Conservation (phyloP, 345 rosid genomes). For the Hibiscus syriacus region DNA sequence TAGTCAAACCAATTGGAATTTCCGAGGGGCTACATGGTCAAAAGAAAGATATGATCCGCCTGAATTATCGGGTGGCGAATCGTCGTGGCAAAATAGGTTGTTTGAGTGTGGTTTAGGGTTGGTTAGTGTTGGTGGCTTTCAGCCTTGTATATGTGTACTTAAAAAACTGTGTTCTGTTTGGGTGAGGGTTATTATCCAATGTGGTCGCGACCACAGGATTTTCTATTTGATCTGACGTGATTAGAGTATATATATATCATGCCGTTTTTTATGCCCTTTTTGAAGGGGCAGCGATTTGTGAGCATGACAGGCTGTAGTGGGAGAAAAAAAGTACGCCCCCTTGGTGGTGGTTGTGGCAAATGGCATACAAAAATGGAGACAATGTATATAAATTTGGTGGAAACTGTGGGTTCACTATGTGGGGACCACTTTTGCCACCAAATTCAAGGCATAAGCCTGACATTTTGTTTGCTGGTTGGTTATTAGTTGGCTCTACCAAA, state of each 20-base stretch:
- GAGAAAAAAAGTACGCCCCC: neutral
- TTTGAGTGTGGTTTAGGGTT: constrained; percentile 37
- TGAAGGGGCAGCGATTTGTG: constrained; percentile 5
- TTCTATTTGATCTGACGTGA: neutral
- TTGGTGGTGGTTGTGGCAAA: neutral
- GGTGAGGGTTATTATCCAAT: constrained; percentile 16
- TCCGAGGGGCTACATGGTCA: constrained; percentile 23
- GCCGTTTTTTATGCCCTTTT: neutral
- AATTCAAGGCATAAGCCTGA: constrained; percentile 8
- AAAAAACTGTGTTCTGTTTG: neutral
- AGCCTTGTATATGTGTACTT: constrained; percentile 11
- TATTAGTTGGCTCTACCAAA: too few species aligned
- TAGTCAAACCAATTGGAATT: constrained; percentile 1
- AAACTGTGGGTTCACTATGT: neutral
- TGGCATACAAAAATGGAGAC: constrained; percentile 3
- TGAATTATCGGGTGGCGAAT: constrained; percentile 40
- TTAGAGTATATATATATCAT: neutral
- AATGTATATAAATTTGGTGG: constrained; percentile 1
- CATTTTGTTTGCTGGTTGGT: constrained; percentile 12
- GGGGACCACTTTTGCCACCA: constrained; percentile 28
- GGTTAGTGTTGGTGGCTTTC: constrained; percentile 20
- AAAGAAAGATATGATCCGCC: neutral
- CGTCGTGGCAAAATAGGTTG: constrained; percentile 36
- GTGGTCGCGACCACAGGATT: neutral
- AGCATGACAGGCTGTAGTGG: constrained; percentile 21